A percentile compares a stretch with the other conserved stretches of the same genome.
These are phyloP conservation scores for Thielaviopsis ethacetica DNA, from an alignment of 2,329 filamentous ascomycete genomes.

Conservation along the genomic window DNA sequence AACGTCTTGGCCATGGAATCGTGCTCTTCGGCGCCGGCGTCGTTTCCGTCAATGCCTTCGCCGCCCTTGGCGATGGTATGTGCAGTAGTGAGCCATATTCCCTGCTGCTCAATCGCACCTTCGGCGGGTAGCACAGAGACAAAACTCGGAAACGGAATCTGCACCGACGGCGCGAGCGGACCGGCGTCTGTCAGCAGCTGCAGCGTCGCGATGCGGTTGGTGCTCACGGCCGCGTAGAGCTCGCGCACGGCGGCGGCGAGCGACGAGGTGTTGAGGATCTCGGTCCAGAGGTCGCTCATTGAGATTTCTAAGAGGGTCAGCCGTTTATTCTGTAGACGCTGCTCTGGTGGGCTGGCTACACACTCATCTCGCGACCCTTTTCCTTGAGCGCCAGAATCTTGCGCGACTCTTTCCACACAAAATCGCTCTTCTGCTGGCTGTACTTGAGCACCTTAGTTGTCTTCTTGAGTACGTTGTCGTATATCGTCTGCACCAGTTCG, in stretches of 20 bases:
- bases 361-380: slow-evolving; percentile 55
- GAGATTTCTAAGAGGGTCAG: slow-evolving; percentile 27
- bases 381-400: slow-evolving; percentile 68
- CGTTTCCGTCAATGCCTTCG: slow-evolving; percentile 41
- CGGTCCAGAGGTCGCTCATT: slow-evolving; percentile 51
- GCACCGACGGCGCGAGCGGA: slow-evolving; percentile 43
- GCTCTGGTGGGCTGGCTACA: too few species aligned
- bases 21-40: slow-evolving; percentile 44
- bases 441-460: slow-evolving; percentile 86
- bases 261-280: slow-evolving; percentile 56
- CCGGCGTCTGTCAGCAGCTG: slow-evolving; percentile 51
- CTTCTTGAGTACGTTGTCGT: slow-evolving; percentile 79
- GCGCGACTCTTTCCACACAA: slow-evolving; percentile 83
- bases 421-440: slow-evolving; percentile 76
- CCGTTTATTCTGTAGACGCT: neutral
- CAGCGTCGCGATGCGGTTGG: slow-evolving; percentile 72
- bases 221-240: slow-evolving; percentile 65
- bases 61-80: slow-evolving; percentile 57
- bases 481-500: slow-evolving; percentile 57
- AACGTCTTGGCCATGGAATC: slow-evolving; percentile 71
- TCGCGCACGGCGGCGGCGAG: slow-evolving; percentile 70
- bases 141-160: slow-evolving; percentile 50
- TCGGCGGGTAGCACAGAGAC: slow-evolving; percentile 56
- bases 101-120: slow-evolving; percentile 51
- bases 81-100: slow-evolving; percentile 76